Evolutionary conservation across 805 yeast genomes (phyloP).

Genomic region (Candida schatavii): DNA sequence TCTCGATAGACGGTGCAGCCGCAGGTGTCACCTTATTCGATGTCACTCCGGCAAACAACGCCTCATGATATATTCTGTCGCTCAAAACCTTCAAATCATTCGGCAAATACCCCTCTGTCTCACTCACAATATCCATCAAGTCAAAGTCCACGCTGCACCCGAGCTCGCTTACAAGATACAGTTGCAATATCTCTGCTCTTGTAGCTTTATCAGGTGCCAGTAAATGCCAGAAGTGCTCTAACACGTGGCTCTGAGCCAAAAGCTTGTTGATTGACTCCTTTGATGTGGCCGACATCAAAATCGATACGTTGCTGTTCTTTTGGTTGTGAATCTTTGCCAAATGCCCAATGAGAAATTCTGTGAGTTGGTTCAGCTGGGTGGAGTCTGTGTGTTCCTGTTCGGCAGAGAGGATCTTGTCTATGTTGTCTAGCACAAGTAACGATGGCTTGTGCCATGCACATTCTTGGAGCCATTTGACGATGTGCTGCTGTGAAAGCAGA

Average conservation of each 20-base stretch:
- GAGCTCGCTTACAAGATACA: slow-evolving; percentile 30
- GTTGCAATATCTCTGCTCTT: slow-evolving; percentile 47
- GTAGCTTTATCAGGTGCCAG: slow-evolving; percentile 67
- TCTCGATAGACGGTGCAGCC: neutral
- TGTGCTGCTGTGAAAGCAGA: slow-evolving; percentile 41
- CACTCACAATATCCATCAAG: slow-evolving; percentile 48
- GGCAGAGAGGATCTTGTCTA: slow-evolving; percentile 69
- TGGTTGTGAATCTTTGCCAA: slow-evolving; percentile 44
- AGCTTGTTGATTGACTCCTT: slow-evolving; percentile 62
- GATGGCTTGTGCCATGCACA: slow-evolving; percentile 80
- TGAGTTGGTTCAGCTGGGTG: slow-evolving; percentile 57
- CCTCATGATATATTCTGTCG: slow-evolving; percentile 66
- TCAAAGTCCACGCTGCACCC: slow-evolving; percentile 38
- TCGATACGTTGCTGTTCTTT: slow-evolving; percentile 45
- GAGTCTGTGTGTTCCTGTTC: slow-evolving; percentile 62
- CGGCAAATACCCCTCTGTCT: slow-evolving; percentile 89
- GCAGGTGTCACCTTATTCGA: slow-evolving; percentile 6
- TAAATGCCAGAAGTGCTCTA: slow-evolving; percentile 60
- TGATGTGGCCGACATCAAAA: slow-evolving; percentile 62
- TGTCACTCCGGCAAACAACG: slow-evolving; percentile 22
- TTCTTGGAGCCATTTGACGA: slow-evolving; percentile 43
- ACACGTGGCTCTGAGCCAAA: slow-evolving; percentile 64
- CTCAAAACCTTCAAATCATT: slow-evolving; percentile 70
- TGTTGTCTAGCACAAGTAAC: slow-evolving; percentile 69
- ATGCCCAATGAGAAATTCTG: slow-evolving; percentile 53